phyloP scores from a whole-genome alignment of 495 filamentous ascomycete genomes.

The Talaromyces proteolyticus region DNA sequence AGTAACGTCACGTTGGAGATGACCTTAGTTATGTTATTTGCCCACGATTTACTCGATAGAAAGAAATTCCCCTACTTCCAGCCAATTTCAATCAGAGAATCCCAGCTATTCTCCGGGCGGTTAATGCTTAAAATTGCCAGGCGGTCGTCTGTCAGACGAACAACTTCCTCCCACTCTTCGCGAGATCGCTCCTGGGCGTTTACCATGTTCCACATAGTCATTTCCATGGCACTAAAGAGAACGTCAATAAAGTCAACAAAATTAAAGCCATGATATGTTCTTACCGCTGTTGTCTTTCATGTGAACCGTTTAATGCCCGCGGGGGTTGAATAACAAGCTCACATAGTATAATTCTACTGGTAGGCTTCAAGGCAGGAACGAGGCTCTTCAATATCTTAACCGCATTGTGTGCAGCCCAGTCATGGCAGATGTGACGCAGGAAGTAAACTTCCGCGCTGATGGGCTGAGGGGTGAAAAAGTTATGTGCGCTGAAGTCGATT shows the following conservation, averaged over 20 bases:
- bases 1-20: too few relatives aligned
- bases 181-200: slow-evolving; percentile 27
- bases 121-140: background rate
- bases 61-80: too few relatives aligned
- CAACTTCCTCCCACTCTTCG: slow-evolving; percentile 16
- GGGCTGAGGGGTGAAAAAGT: slow-evolving; percentile 43
- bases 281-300: slow-evolving; percentile 14
- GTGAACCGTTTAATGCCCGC: slow-evolving; percentile 10
- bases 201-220: slow-evolving; percentile 25
- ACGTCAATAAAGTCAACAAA: background rate
- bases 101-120: background rate
- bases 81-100: background rate
- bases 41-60: too few relatives aligned
- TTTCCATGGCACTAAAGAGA: background rate
- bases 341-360: slow-evolving; percentile 38
- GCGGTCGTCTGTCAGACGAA: background rate
- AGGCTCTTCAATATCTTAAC: slow-evolving; percentile 33
- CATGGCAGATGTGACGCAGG: slow-evolving; percentile 47
- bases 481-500: slow-evolving; percentile 36
- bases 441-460: slow-evolving; percentile 47
- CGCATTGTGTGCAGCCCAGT: slow-evolving; percentile 36
- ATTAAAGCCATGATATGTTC: background rate
- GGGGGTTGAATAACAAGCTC: slow-evolving; percentile 31
- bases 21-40: too few relatives aligned
- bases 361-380: slow-evolving; percentile 34